Conservation (phyloP, 202 grass and related monocot genomes). For the Panicum hallii region DNA sequence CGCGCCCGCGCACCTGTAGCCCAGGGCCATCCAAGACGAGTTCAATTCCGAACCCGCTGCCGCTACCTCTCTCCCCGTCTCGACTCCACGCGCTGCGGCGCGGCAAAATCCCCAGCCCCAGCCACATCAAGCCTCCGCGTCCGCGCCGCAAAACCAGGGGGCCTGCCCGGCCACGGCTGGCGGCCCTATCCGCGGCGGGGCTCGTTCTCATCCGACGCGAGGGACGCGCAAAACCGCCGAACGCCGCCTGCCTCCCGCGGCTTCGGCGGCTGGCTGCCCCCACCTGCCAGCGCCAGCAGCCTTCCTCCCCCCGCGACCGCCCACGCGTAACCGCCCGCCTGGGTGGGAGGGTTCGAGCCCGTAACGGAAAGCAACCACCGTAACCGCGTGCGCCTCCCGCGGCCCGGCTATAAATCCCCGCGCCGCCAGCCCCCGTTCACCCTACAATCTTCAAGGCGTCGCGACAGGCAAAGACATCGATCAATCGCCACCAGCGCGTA, state of each 20-base stretch:
- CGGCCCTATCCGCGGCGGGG: not conserved
- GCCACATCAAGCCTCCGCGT: not conserved
- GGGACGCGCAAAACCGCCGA: not conserved
- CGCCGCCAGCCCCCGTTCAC: not conserved
- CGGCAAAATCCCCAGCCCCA: not conserved
- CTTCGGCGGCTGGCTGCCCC: not conserved
- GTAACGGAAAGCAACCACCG: not conserved
- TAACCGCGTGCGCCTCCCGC: not conserved
- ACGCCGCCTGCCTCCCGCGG: not conserved
- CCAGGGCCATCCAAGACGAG: not conserved
- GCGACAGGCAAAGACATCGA: not conserved
- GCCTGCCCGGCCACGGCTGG: not conserved
- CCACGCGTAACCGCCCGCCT: not conserved
- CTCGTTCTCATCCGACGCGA: not conserved
- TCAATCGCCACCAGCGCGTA: too few species aligned
- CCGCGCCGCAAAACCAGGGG: not conserved
- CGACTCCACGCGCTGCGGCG: not conserved
- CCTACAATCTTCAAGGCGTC: not conserved
- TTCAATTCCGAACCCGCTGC: not conserved
- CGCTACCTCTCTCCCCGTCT: too few species aligned
- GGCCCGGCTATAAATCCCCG: constrained; percentile 1
- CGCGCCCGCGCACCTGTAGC: too few species aligned
- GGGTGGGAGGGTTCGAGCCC: not conserved
- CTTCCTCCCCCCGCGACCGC: not conserved
- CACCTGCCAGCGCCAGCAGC: constrained; percentile 2